Evolutionary conservation across 306 rosid genomes (phyloP), one percentile per base, ranked within the genome.

Genomic region (Medicago arabica): DNA sequence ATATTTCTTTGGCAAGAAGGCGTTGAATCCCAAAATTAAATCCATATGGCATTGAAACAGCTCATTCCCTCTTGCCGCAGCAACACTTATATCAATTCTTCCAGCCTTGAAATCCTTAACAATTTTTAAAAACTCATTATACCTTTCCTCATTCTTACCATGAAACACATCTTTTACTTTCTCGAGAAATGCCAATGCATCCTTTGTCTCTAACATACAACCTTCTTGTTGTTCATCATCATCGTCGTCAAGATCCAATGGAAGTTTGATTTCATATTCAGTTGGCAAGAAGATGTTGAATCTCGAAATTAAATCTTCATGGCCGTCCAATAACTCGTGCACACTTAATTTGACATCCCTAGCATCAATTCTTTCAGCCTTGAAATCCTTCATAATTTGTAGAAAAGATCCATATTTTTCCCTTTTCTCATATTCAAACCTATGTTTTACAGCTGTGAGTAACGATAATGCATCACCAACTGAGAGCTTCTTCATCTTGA

Each of bases 1-100:
- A 59, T 23, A 25, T 1, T 59, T 6, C 65, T 61, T 34, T 7
- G 67, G 67, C 67, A 61, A 61, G 67, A 61, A 61, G 67, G 12
- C 44, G 0, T 34, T 61, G 67, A 61, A 31, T 61, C 11, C 44
- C 44, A 15, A 31, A 61, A 61, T 61, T n/a, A 61, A 34, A 61
- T 61, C 2, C 3, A 10, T 14, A 61, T 8, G 44, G 13, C 21
- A 7, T 61, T 61, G 8, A 61, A 61, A 34, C 21, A 61, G 4
- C 44, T 31, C 21, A 43, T 31, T 61, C 44, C 34, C 44, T 61
- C 44, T 61, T n/a, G 34, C 13, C 11, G 9, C 21, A 0, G 31
- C 67, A 31, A 11, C 19, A 31, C 44, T 31, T 34, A 7, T n/a
- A 15, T 61, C 13, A 3, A 61, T 31, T 31, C 18, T 34, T 38